Evolutionary conservation across 768 basidiomycete species (phyloP).

Genomic region (Leccinum fibrillosum): DNA sequence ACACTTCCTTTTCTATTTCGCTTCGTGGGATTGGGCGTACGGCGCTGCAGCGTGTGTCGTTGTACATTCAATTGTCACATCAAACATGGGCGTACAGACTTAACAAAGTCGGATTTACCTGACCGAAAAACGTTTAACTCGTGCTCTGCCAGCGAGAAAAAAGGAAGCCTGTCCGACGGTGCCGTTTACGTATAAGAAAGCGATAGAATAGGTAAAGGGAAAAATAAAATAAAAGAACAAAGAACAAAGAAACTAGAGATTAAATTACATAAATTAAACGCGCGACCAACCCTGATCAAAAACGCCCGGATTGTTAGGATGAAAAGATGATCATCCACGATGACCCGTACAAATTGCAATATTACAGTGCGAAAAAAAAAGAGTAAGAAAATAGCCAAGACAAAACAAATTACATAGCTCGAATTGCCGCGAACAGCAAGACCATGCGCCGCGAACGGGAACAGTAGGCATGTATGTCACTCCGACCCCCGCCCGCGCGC

Average conservation of each 20-base stretch:
- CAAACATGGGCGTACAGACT: not conserved
- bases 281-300: not conserved
- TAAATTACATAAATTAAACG: not conserved
- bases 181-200: not conserved
- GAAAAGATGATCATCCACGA: conserved; percentile 7
- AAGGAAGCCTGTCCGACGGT: not conserved
- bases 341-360: not conserved
- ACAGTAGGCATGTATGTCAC: not conserved
- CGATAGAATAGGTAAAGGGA: not conserved
- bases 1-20: not conserved
- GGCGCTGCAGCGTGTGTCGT: not conserved
- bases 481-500: not conserved
- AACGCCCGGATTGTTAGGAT: conserved; percentile 1
- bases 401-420: not conserved
- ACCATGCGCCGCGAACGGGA: not conserved
- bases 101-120: not conserved
- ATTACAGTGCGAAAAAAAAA: not conserved
- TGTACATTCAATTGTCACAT: not conserved
- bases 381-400: not conserved
- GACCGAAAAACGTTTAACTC: not conserved
- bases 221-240: not conserved
- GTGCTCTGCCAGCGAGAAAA: not conserved
- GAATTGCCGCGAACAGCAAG: not conserved
- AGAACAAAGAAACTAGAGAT: not conserved
- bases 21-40: not conserved